A percentile compares a stretch with the other conserved stretches of the same genome.
These are phyloP conservation scores for Bipolaris sorokiniana DNA, from an alignment of 2,329 filamentous ascomycete genomes.

Conservation along the genomic window DNA sequence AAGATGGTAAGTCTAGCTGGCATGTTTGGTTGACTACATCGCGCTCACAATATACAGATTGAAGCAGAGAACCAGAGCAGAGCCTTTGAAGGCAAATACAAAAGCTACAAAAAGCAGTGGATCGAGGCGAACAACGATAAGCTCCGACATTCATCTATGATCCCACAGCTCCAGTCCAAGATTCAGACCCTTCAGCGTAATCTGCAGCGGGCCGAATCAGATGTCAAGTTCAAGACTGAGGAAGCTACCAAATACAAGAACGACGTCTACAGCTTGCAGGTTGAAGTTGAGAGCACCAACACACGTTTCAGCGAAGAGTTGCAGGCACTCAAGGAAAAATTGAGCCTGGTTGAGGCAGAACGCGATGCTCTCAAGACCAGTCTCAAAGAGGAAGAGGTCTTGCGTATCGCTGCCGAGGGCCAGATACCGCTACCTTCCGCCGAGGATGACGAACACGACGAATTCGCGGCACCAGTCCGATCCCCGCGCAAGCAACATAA, in stretches of 20 bases:
- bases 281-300: slow-evolving; percentile 66
- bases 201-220: slow-evolving; percentile 36
- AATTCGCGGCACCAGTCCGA: slow-evolving; percentile 68
- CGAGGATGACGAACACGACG: slow-evolving; percentile 61
- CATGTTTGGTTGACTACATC: not conserved
- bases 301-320: slow-evolving; percentile 70
- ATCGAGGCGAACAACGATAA: slow-evolving; percentile 35
- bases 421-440: slow-evolving; percentile 67
- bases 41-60: slow-evolving; percentile 21
- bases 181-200: slow-evolving; percentile 37
- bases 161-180: slow-evolving; percentile 39
- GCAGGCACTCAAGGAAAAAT: slow-evolving; percentile 65
- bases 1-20: slow-evolving; percentile 31
- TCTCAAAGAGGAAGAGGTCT: slow-evolving; percentile 74
- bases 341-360: slow-evolving; percentile 73
- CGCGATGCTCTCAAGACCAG: slow-evolving; percentile 75
- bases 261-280: slow-evolving; percentile 52
- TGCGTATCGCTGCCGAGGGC: slow-evolving; percentile 74
- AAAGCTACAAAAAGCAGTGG: slow-evolving; percentile 35
- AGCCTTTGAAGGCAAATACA: slow-evolving; percentile 34
- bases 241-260: slow-evolving; percentile 48
- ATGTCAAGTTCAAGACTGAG: slow-evolving; percentile 40
- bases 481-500: slow-evolving; percentile 54
- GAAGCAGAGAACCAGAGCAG: slow-evolving; percentile 33
- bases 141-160: slow-evolving; percentile 25